Evolutionary conservation across 2,329 filamentous ascomycete genomes (phyloP).

Genomic region (Apiospora hydei): DNA sequence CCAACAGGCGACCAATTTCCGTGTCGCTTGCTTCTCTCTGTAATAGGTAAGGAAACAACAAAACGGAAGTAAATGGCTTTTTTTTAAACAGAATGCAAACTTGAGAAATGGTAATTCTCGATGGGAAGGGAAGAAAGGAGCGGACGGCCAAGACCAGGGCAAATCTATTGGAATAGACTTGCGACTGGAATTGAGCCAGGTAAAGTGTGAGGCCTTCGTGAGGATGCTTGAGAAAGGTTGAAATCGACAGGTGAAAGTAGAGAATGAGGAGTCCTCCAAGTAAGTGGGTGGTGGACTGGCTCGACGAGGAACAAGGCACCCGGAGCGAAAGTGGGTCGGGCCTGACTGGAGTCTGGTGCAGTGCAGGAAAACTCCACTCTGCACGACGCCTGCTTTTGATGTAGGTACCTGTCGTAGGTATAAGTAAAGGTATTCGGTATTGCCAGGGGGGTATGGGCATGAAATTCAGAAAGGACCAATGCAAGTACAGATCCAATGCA

Average conservation of each 20-base stretch:
- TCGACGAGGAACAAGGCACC: not conserved
- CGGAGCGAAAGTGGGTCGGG: not conserved
- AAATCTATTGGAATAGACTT: conserved; percentile 52
- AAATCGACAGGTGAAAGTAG: not conserved
- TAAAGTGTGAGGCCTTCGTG: conserved; percentile 28
- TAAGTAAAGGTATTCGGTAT: not conserved
- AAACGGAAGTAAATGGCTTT: conserved; percentile 34
- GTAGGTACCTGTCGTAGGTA: not conserved
- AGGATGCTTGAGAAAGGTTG: conserved; percentile 22
- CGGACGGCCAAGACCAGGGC: conserved; percentile 68
- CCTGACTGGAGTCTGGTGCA: not conserved
- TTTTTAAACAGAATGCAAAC: conserved; percentile 35
- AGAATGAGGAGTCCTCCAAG: not conserved
- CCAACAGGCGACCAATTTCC: conserved; percentile 22
- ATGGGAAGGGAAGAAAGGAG: conserved; percentile 53
- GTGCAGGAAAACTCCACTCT: not conserved
- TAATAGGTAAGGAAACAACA: conserved; percentile 7
- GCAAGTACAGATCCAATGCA: not conserved
- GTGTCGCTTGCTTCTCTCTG: conserved; percentile 14
- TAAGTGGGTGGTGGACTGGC: not conserved
- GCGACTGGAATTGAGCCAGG: conserved; percentile 64
- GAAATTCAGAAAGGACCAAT: conserved; percentile 4
- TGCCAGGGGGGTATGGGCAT: not conserved
- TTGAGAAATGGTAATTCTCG: conserved; percentile 35
- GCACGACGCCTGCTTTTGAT: not conserved